Conservation (phyloP, 164 flowering plant species). For the Vitis vinifera region DNA sequence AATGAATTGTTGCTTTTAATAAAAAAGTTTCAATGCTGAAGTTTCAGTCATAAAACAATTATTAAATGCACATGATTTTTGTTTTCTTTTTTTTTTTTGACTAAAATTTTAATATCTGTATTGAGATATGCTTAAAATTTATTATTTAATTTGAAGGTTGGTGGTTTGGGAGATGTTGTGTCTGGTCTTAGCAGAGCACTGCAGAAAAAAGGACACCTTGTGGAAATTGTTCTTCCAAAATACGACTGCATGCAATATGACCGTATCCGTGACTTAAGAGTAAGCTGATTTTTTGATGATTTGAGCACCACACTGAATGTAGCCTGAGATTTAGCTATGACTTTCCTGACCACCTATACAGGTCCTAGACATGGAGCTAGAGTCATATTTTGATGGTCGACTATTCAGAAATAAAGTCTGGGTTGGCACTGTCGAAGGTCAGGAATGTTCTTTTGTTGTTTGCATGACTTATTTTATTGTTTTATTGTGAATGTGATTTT, state of each 20-base stretch:
- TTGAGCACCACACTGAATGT: neutral
- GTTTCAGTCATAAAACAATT: too few species aligned
- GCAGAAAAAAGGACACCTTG: conserved; percentile 92
- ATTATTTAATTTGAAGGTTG: conserved; percentile 57
- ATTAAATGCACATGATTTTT: neutral
- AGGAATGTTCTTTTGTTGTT: neutral
- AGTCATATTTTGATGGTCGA: conserved; percentile 86
- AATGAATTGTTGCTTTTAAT: too few species aligned
- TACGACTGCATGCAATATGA: conserved; percentile 92
- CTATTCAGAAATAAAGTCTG: conserved; percentile 80
- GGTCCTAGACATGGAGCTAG: conserved; percentile 68
- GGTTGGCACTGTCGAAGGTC: conserved; percentile 94
- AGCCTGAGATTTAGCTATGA: too few species aligned
- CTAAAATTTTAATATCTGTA: neutral
- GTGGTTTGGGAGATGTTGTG: conserved; percentile 97
- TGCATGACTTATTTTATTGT: neutral
- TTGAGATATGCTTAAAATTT: neutral
- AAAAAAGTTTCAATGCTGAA: too few species aligned
- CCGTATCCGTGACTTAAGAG: conserved; percentile 67
- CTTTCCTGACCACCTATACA: conserved; percentile 26
- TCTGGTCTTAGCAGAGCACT: conserved; percentile 92
- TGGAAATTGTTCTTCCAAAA: conserved; percentile 90
- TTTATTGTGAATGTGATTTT: conserved; percentile 11
- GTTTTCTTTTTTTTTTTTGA: neutral
- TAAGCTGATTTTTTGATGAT: conserved; percentile 25